These are phyloP conservation scores for Moniliophthora roreri DNA, from an alignment of 1,284 basidiomycete species.

Conservation along the genomic window DNA sequence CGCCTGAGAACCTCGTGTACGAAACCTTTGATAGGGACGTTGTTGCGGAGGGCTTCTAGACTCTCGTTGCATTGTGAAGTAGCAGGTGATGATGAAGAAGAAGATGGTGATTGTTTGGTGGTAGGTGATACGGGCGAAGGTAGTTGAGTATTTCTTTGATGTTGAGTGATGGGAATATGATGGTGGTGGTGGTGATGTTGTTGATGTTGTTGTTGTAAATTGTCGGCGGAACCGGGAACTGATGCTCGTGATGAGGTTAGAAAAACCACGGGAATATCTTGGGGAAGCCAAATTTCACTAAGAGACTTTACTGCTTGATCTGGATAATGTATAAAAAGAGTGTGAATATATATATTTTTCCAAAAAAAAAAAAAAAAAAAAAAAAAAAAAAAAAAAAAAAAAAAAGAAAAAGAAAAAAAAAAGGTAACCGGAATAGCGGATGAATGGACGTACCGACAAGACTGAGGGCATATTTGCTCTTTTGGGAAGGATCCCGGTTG, in stretches of 20 bases:
- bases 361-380: slow-evolving; percentile 16
- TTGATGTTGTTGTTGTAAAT: slow-evolving; percentile 15
- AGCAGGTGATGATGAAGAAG: slow-evolving; percentile 18
- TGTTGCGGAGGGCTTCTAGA: slow-evolving; percentile 13
- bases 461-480: slow-evolving; percentile 61
- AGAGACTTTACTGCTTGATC: slow-evolving; percentile 76
- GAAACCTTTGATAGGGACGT: slow-evolving; percentile 60
- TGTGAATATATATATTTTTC: too few species aligned
- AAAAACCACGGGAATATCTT: slow-evolving; percentile 67
- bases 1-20: slow-evolving; percentile 77
- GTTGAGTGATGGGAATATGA: slow-evolving; percentile 18
- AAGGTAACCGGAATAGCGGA: slow-evolving; percentile 9
- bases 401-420: slow-evolving; percentile 10
- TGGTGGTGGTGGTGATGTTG: slow-evolving; percentile 19
- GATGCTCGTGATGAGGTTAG: slow-evolving; percentile 38
- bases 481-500: slow-evolving; percentile 36
- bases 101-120: slow-evolving; percentile 35
- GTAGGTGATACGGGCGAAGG: slow-evolving; percentile 46
- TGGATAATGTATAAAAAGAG: slow-evolving; percentile 27
- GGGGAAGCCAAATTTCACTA: slow-evolving; percentile 72
- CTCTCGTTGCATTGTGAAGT: slow-evolving; percentile 3
- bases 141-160: slow-evolving; percentile 40
- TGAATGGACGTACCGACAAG: slow-evolving; percentile 59
- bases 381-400: too few species aligned
- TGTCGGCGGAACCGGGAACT: slow-evolving; percentile 22